Percentiles rank a stretch among this genome's conserved stretches.
phyloP scores from a whole-genome alignment of 805 yeast genomes.

The Cyberlindnera meyerae region DNA sequence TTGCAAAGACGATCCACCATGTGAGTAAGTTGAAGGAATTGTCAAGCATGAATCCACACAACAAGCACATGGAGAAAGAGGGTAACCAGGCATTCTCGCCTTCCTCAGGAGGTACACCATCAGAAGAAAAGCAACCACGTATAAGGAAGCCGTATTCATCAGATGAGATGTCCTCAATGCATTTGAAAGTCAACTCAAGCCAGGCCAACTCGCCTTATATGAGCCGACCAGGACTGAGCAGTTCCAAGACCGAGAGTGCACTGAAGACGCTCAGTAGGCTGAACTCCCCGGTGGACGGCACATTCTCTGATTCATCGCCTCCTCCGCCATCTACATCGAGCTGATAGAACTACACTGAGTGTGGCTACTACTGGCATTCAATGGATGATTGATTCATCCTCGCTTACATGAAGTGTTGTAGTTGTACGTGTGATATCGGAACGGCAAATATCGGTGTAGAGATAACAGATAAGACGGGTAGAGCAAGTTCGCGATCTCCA shows the following conservation, averaged over 20 bases:
- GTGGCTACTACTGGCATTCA: no score
- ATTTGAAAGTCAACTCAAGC: background rate
- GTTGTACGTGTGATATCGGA: no score
- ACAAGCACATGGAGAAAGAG: constrained; percentile 20
- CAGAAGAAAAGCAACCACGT: constrained; percentile 3
- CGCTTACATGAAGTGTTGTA: no score
- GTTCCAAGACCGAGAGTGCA: constrained; percentile 12
- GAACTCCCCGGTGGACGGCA: constrained; percentile 8
- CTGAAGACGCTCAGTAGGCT: constrained; percentile 11
- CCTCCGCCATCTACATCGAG: background rate
- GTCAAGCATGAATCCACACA: constrained; percentile 21
- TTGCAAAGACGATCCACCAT: constrained; percentile 75
- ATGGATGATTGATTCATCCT: no score
- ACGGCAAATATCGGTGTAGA: no score
- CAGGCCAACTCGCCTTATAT: background rate
- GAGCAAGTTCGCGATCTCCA: no score
- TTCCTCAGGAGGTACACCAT: constrained; percentile 7
- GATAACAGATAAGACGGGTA: no score
- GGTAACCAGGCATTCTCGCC: constrained; percentile 9
- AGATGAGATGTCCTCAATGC: constrained; percentile 8
- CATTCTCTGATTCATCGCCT: background rate
- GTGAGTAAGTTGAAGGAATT: constrained; percentile 54
- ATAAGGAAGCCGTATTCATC: constrained; percentile 9
- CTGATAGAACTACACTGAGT: no score
- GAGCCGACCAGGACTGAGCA: constrained; percentile 6